These are phyloP conservation scores for Globisporangium echinulatum DNA, from an alignment of 352 stramenopile species.

Conservation along the genomic window DNA sequence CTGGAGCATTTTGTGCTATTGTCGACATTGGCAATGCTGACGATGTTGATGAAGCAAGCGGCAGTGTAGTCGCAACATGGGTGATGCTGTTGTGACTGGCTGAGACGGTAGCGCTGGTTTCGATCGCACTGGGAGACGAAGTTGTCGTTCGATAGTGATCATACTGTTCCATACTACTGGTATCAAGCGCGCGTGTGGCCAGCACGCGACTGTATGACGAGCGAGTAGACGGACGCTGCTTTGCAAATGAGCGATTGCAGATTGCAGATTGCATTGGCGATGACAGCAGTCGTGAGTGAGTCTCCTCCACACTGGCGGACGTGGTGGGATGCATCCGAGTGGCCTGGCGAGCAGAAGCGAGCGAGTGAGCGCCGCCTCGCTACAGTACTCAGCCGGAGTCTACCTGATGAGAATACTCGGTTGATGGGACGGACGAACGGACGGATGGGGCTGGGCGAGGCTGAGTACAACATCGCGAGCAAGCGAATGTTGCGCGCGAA, in stretches of 20 bases:
- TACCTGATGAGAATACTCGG: background rate
- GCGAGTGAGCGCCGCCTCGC: too few species aligned
- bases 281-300: background rate
- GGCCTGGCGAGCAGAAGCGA: too few species aligned
- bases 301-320: too few species aligned
- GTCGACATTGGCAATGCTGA: background rate
- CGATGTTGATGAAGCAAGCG: too few species aligned
- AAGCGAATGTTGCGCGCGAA: background rate
- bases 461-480: background rate
- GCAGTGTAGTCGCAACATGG: too few species aligned
- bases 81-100: background rate
- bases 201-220: background rate
- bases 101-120: background rate
- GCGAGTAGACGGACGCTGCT: background rate
- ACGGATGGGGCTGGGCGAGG: too few species aligned
- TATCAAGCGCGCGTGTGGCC: background rate
- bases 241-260: background rate
- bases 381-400: background rate
- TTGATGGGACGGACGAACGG: background rate
- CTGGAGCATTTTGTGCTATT: background rate
- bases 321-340: too few species aligned
- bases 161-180: background rate
- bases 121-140: background rate
- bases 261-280: background rate
- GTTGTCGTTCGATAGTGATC: background rate